Evolutionary conservation across 768 basidiomycete species (phyloP), one percentile per base, ranked within the genome.

Genomic region (Dacryopinax primogenitus): DNA sequence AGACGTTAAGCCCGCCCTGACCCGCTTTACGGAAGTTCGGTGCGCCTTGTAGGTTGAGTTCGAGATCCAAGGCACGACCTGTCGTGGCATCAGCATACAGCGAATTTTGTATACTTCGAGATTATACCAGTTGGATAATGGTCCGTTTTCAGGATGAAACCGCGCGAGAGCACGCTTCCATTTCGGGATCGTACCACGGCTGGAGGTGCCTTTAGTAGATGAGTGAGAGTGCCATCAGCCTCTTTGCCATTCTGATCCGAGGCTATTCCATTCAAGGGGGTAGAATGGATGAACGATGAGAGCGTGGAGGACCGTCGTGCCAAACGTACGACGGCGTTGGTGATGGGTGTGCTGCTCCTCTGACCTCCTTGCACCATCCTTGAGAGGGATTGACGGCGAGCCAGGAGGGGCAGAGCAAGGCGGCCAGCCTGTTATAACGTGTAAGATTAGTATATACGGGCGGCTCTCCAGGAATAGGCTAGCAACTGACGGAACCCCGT

Each of bases 101-200:
- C 23, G 28, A 64, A 32, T 4, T 18, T 32, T 9, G 34, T 35
- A 37, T 28, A 65, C 36, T 66, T 67, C 33, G 34, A 65, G 44
- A 64, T 63, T 73, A 68, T 67, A 84, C 87, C 87, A 67, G 87
- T 87, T 34, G 88, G 87, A 74, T 90, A 87, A 73, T 87, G 80
- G 76, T 96, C 94, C 18, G 92, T 94, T 79, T 98, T 99, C 70
- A 99, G 77, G 64, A 99, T 94, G 73, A 93, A 91, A 0, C 92
- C 90, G 67, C 92, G 77, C 2, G 88, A 86, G 4, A 95, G 78
- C 34, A 95, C 92, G 69, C 87, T 90, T 18, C 92, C 92, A 0
- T 80, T 79, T 66, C 92, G 81, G 4, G 88, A 86, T 77, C 92
- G 91, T 65, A 93, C 91, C 34, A 93, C 80, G 21, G 64, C 62